These are phyloP conservation scores for Sinapis alba DNA, from an alignment of 441 rosid species.

Conservation along the genomic window DNA sequence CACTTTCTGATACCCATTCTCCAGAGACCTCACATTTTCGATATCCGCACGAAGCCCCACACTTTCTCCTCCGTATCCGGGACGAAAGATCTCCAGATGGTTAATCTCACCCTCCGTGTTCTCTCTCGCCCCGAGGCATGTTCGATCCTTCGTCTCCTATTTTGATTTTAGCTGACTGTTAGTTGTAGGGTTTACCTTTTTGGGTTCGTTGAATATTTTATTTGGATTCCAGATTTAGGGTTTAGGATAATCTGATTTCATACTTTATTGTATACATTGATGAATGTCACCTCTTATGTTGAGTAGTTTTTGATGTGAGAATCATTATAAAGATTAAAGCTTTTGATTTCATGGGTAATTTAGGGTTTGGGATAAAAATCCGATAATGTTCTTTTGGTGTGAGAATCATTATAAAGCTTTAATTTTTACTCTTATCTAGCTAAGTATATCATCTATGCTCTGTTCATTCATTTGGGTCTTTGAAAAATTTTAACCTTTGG, in stretches of 20 bases:
- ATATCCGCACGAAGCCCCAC: slow-evolving; percentile 84
- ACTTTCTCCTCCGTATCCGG: slow-evolving; percentile 92
- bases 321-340: not conserved
- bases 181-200: not conserved
- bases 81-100: slow-evolving; percentile 98
- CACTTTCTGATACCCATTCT: slow-evolving; percentile 88
- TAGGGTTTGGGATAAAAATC: not conserved
- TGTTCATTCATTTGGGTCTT: not conserved
- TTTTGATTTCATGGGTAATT: not conserved
- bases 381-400: too few relatives aligned
- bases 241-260: not conserved
- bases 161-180: not conserved
- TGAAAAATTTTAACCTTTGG: not conserved
- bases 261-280: not conserved
- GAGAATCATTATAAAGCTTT: not conserved
- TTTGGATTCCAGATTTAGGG: not conserved
- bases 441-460: not conserved
- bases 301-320: not conserved
- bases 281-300: not conserved
- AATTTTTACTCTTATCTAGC: not conserved
- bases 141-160: not conserved
- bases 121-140: slow-evolving; percentile 85
- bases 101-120: slow-evolving; percentile 85
- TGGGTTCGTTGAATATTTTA: not conserved
- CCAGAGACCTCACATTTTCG: slow-evolving; percentile 79